Evolutionary conservation across 257 asterid species (phyloP).

Genomic region (Nemophila menziesii): DNA sequence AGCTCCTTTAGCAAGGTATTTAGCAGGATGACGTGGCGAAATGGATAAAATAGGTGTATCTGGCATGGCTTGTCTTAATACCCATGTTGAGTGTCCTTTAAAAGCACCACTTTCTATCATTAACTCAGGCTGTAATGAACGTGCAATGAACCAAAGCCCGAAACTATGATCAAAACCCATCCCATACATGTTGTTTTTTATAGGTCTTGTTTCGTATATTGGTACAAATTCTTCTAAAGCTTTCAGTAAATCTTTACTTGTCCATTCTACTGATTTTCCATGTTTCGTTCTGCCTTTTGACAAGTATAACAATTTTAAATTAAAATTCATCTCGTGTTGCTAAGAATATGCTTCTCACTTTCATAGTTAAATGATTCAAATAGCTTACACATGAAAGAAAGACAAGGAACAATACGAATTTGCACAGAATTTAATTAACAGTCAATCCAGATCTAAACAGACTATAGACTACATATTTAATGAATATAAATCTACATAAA

Average conservation of each 20-base stretch:
- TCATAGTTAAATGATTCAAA: not conserved
- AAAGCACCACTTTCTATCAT: conserved; percentile 99
- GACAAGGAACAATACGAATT: not conserved
- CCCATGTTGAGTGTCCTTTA: conserved; percentile 99
- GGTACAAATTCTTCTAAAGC: conserved; percentile 91
- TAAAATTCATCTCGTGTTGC: no score
- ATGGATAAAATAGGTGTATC: conserved; percentile 67
- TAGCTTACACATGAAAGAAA: not conserved
- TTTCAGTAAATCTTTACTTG: conserved; percentile 65
- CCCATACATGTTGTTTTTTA: conserved; percentile 82
- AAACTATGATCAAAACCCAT: conserved; percentile 99
- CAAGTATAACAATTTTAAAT: conserved; percentile 41
- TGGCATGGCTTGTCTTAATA: conserved; percentile 92
- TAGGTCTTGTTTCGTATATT: conserved; percentile 79
- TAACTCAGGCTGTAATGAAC: conserved; percentile 77
- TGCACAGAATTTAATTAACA: not conserved
- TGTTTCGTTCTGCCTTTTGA: conserved; percentile 99
- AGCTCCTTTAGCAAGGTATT: conserved; percentile 89
- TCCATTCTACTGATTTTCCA: conserved; percentile 89
- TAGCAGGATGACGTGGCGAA: conserved; percentile 96
- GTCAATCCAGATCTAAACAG: conserved; percentile 3
- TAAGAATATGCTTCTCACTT: no score
- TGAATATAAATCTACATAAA: not conserved
- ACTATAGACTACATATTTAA: not conserved
- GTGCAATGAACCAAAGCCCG: conserved; percentile 90